Percentiles rank a stretch among this genome's conserved stretches.
Conservation (phyloP, 1,139 yeast genomes). For the Pichia sp. region DNA sequence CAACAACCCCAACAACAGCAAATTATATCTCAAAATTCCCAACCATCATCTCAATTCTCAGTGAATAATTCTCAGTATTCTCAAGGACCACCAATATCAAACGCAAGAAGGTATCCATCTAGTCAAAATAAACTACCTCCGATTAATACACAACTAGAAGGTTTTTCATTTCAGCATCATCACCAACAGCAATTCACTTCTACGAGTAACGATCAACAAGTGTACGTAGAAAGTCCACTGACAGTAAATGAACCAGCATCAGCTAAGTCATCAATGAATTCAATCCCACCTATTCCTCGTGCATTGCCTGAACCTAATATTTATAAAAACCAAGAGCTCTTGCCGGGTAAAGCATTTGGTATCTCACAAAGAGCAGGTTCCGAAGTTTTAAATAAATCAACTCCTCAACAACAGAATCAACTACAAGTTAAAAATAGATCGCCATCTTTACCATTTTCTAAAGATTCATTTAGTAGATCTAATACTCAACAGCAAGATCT, state of each 20-base stretch:
- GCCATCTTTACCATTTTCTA: slow-evolving; percentile 10
- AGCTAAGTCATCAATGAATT: neutral
- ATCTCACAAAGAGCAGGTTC: slow-evolving; percentile 5
- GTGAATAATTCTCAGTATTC: neutral
- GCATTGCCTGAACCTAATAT: neutral
- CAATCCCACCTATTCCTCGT: slow-evolving; percentile 5
- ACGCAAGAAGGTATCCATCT: neutral
- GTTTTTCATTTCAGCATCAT: neutral
- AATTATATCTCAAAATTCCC: neutral
- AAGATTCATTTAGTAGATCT: neutral
- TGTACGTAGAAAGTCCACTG: slow-evolving; percentile 4
- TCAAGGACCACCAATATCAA: neutral
- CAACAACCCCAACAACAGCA: slow-evolving; percentile 4
- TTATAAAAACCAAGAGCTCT: neutral
- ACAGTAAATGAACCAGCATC: slow-evolving; percentile 4
- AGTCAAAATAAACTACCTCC: slow-evolving; percentile 2
- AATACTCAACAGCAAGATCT: neutral
- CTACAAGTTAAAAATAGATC: slow-evolving; percentile 11
- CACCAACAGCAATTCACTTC: neutral
- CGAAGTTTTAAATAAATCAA: neutral
- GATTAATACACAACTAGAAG: slow-evolving; percentile 7
- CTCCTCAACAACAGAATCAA: neutral
- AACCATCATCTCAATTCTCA: neutral
- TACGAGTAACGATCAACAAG: neutral
- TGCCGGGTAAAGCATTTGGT: slow-evolving; percentile 8